Percentiles rank a stretch among this genome's conserved stretches.
Evolutionary conservation across 768 basidiomycete genomes (phyloP).

Genomic region (Pulveroboletus sp.): DNA sequence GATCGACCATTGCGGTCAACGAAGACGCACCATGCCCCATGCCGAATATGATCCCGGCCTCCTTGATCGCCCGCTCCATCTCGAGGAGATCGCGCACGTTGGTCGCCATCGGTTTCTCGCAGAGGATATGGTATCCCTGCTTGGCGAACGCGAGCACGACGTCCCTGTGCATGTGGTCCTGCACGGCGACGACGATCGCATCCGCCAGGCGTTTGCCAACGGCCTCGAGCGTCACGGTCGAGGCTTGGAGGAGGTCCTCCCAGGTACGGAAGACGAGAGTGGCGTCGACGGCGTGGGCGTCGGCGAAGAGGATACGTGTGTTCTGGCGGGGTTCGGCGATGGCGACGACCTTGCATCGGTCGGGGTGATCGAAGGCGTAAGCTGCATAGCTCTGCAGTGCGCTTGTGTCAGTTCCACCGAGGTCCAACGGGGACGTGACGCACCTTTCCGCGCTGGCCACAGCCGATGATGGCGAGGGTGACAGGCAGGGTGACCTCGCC

Average conservation of each 20-base stretch:
- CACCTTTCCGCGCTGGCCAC: conserved; percentile 80
- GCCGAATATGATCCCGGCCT: conserved; percentile 73
- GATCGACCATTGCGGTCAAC: not conserved
- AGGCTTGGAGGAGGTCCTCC: conserved; percentile 66
- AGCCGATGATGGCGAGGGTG: conserved; percentile 76
- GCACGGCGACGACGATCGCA: conserved; percentile 76
- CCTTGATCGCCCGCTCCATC: conserved; percentile 70
- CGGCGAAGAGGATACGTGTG: conserved; percentile 56
- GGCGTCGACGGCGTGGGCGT: conserved; percentile 55
- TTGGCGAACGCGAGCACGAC: conserved; percentile 70
- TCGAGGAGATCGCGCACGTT: conserved; percentile 63
- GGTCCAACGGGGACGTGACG: too few relatives aligned
- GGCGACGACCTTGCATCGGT: conserved; percentile 71
- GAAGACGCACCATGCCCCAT: conserved; percentile 73
- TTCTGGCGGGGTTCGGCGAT: conserved; percentile 79
- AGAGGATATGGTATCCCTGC: conserved; percentile 85
- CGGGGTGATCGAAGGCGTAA: conserved; percentile 59
- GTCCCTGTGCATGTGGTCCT: conserved; percentile 75
- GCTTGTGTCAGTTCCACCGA: too few relatives aligned
- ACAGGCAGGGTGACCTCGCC: conserved; percentile 37
- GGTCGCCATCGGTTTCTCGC: conserved; percentile 93
- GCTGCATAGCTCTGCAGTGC: conserved; percentile 58
- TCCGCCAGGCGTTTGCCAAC: conserved; percentile 73
- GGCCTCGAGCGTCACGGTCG: conserved; percentile 58
- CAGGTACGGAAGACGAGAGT: conserved; percentile 69